Conservation (phyloP, 495 filamentous ascomycete species). For the Tuber indicum region DNA sequence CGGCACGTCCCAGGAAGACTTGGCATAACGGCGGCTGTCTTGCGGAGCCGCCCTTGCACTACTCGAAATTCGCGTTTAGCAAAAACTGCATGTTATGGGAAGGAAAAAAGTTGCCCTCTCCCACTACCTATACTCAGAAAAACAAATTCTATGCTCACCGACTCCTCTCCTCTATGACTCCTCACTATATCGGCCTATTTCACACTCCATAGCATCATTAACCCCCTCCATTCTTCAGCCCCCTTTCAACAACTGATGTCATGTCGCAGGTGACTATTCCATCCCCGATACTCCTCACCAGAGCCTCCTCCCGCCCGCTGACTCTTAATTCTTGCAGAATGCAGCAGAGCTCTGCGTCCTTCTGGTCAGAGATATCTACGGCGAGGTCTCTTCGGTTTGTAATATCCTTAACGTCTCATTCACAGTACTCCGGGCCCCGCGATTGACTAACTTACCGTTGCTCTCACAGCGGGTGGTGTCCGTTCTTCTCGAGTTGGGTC, state of each 20-base stretch:
- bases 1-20: neutral
- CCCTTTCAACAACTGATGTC: conserved; percentile 25
- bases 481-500: conserved; percentile 67
- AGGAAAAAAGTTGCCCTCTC: neutral
- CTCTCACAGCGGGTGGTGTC: conserved; percentile 55
- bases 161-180: neutral
- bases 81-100: neutral
- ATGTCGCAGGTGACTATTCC: conserved; percentile 38
- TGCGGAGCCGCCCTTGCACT: conserved; percentile 1
- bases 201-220: conserved; percentile 13
- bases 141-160: conserved; percentile 8
- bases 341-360: conserved; percentile 77
- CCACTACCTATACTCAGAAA: neutral
- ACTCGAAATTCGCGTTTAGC: neutral
- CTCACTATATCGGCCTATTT: conserved; percentile 7
- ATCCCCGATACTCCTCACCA: neutral
- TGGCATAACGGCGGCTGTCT: neutral
- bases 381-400: conserved; percentile 83
- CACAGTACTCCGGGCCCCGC: neutral
- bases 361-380: conserved; percentile 80
- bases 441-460: conserved; percentile 42
- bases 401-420: neutral
- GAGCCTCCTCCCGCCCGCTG: conserved; percentile 22
- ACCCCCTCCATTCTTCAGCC: conserved; percentile 10
- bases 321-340: conserved; percentile 44